These are phyloP conservation scores for Saccharomycopsis malanga DNA, from an alignment of 805 yeast genomes.

Conservation along the genomic window DNA sequence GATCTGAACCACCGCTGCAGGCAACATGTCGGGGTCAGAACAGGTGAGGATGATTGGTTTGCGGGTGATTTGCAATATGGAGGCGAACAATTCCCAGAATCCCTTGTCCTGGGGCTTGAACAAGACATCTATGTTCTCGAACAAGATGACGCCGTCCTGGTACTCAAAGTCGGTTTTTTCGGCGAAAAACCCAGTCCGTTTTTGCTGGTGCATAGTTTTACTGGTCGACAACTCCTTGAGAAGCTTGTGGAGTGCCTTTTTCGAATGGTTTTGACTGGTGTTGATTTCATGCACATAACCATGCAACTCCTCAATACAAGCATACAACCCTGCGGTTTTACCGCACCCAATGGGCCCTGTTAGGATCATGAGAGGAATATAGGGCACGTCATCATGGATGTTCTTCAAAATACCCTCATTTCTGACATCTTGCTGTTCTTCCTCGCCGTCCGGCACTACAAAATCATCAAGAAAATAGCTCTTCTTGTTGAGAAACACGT, in stretches of 20 bases:
- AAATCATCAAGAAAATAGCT: background rate
- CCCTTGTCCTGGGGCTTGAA: constrained; percentile 68
- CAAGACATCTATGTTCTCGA: constrained; percentile 81
- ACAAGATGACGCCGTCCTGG: constrained; percentile 60
- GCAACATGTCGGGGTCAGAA: constrained; percentile 40
- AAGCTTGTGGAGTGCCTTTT: constrained; percentile 57
- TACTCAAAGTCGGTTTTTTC: constrained; percentile 25
- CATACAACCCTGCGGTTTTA: constrained; percentile 66
- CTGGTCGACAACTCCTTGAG: constrained; percentile 80
- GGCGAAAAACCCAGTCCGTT: constrained; percentile 19
- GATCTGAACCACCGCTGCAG: constrained; percentile 39
- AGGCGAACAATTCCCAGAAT: constrained; percentile 71
- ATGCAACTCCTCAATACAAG: constrained; percentile 51
- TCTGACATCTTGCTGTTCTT: constrained; percentile 20
- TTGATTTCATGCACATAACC: constrained; percentile 81
- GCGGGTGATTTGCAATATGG: constrained; percentile 51
- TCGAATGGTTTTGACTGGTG: constrained; percentile 63
- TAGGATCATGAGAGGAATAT: constrained; percentile 57
- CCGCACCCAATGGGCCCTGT: constrained; percentile 73
- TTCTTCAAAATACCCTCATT: constrained; percentile 2
- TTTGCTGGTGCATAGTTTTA: constrained; percentile 54
- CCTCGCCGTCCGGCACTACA: constrained; percentile 27
- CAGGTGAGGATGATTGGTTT: constrained; percentile 70
- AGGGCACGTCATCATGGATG: constrained; percentile 24
- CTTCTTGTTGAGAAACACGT: constrained; percentile 1